Evolutionary conservation across 441 rosid genomes (phyloP).

Genomic region (Erysimum cheiri): DNA sequence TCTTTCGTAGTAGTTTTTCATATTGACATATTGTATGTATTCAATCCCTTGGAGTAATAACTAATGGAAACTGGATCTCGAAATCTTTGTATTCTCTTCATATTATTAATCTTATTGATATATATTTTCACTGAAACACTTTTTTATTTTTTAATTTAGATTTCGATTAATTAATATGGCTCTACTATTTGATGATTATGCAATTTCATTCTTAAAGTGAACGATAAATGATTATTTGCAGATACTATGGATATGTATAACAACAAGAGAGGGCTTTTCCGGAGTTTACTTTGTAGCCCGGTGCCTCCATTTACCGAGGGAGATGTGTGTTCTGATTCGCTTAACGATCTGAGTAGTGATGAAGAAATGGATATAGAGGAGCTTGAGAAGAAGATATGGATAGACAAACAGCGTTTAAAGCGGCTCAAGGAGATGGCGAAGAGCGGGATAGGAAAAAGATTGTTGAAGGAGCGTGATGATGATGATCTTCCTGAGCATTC

Average conservation of each 20-base stretch:
- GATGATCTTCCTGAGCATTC: constrained; percentile 30
- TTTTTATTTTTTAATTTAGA: neutral
- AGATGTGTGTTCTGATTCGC: constrained; percentile 48
- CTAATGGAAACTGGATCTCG: neutral
- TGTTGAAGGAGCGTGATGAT: constrained; percentile 15
- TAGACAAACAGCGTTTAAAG: constrained; percentile 70
- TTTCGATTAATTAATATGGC: neutral
- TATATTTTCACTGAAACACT: neutral
- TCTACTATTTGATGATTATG: constrained; percentile 12
- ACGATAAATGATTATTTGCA: constrained; percentile 3
- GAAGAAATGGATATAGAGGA: constrained; percentile 73
- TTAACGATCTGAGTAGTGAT: constrained; percentile 57
- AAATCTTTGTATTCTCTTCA: neutral
- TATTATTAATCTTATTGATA: constrained; percentile 15
- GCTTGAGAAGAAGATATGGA: constrained; percentile 89
- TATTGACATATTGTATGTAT: neutral
- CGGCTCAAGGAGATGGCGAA: constrained; percentile 69
- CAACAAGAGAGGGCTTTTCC: constrained; percentile 8
- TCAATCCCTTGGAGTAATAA: neutral
- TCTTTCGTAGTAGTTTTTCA: neutral
- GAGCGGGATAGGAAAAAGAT: constrained; percentile 10
- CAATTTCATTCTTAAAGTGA: constrained; percentile 1
- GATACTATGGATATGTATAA: constrained; percentile 28
- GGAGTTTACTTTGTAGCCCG: constrained; percentile 2
- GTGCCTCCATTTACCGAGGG: constrained; percentile 49